phyloP scores from a whole-genome alignment of 2,329 filamentous ascomycete species.

The Sporothrix pallida region DNA sequence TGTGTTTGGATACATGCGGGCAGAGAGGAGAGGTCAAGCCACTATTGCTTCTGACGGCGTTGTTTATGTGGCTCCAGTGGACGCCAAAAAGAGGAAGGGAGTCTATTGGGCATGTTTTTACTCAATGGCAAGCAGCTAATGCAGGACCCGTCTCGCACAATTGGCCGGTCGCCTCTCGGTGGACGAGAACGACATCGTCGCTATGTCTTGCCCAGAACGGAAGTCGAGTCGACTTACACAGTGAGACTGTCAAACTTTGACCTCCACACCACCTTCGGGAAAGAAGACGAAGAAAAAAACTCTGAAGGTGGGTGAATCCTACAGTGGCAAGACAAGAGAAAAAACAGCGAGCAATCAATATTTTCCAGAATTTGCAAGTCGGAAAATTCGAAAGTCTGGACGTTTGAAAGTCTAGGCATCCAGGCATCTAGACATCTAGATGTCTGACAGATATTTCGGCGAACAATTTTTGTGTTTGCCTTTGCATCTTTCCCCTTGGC shows the following conservation, averaged over 20 bases:
- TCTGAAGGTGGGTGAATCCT: conserved; percentile 7
- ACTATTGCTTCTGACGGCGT: neutral
- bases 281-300: conserved; percentile 4
- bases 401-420: neutral
- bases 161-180: conserved; percentile 3
- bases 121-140: neutral
- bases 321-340: conserved; percentile 6
- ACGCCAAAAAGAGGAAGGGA: neutral
- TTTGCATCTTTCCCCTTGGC: neutral
- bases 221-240: too few species aligned
- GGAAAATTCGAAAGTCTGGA: neutral
- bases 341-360: neutral
- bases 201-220: neutral
- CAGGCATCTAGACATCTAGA: neutral
- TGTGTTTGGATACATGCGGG: neutral
- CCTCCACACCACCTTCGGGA: conserved; percentile 25
- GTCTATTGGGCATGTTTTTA: neutral
- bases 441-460: neutral
- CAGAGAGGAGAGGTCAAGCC: conserved; percentile 11
- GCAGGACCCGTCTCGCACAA: conserved; percentile 19
- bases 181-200: neutral
- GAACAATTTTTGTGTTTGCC: neutral
- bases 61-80: neutral
- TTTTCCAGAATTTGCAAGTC: neutral
- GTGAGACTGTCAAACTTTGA: neutral